Evolutionary conservation across 768 basidiomycete species (phyloP).

Genomic region (Gymnopilus dilepis): DNA sequence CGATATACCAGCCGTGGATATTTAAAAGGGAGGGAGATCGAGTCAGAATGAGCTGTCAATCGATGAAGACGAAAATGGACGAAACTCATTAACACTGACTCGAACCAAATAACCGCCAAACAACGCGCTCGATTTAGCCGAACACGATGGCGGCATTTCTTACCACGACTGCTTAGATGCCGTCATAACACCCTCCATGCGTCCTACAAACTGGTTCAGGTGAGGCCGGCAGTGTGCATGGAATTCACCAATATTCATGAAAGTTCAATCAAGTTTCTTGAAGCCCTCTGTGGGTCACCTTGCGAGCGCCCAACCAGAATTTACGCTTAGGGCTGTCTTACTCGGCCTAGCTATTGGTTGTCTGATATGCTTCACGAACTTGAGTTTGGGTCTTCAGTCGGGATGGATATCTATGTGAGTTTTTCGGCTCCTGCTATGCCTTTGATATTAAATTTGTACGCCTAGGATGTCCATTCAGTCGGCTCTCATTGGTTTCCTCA

Average conservation of each 20-base stretch:
- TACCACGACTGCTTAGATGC: conserved; percentile 4
- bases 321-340: conserved; percentile 62
- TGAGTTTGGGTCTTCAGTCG: conserved; percentile 86
- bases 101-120: conserved; percentile 28
- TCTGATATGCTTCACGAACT: conserved; percentile 90
- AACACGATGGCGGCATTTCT: not conserved
- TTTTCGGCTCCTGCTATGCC: too few species aligned
- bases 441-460: not conserved
- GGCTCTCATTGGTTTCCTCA: conserved; percentile 87
- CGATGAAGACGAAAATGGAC: conserved; percentile 19
- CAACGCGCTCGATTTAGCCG: conserved; percentile 22
- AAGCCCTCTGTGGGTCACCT: conserved; percentile 12
- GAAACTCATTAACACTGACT: conserved; percentile 20
- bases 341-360: conserved; percentile 87
- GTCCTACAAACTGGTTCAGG: conserved; percentile 29
- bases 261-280: conserved; percentile 18
- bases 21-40: conserved; percentile 11
- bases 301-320: conserved; percentile 42
- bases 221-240: too few species aligned
- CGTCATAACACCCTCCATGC: conserved; percentile 20
- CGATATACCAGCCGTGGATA: conserved; percentile 6
- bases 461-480: conserved; percentile 95
- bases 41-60: conserved; percentile 17
- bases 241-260: too few species aligned
- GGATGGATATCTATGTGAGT: conserved; percentile 89